Base-by-base conservation (phyloP, 106 monocot species). In the Dioscorea dumetorum region DNA sequence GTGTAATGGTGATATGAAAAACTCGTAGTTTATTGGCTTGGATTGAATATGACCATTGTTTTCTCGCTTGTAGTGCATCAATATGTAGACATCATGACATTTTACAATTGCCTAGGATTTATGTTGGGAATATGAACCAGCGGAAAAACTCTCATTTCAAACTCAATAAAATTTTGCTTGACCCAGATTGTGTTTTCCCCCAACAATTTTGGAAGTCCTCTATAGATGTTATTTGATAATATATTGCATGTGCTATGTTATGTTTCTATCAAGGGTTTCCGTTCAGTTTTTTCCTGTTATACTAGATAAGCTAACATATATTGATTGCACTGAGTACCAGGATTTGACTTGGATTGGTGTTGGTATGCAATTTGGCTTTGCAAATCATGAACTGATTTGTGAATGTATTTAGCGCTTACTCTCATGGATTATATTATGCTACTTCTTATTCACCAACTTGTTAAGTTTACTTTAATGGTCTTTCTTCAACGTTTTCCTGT, bases 31-130 rank as follows among this genome's bases (percentile, higher is more conserved):
- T 66, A n/a, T n/a, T n/a, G 2, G 2, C 3, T 12, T 0, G 23
- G 20, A 67, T 18, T 32, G 48, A 67, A 31, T 34, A 34, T 54
- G 3, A 20, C n/a, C 58, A 54, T 32, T 20, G 34, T 51, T 6
- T 13, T 68, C 61, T 75, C n/a, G 52, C 10, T 13, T 24, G 21
- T 60, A 60, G 31, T 67, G 10, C 72, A 15, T 22, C 60, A 49
- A n/a, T n/a, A 12, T 70, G 70, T 78, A 99, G 97, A 90, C 87
- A 67, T 63, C 92, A 52, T 72, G 83, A 73, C 89, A 92, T 77
- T 82, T 93, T 62, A 76, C 75, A 72, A 74, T 83, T 74, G 82
- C 84, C 32, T 99, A 92, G 97, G 73, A 85, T 67, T 67, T 92
- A 15, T 86, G 92, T 50, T 99, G 97, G 99, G 77, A 74, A 49